phyloP scores from a whole-genome alignment of 768 basidiomycete genomes.

The Exsudoporus frostii region DNA sequence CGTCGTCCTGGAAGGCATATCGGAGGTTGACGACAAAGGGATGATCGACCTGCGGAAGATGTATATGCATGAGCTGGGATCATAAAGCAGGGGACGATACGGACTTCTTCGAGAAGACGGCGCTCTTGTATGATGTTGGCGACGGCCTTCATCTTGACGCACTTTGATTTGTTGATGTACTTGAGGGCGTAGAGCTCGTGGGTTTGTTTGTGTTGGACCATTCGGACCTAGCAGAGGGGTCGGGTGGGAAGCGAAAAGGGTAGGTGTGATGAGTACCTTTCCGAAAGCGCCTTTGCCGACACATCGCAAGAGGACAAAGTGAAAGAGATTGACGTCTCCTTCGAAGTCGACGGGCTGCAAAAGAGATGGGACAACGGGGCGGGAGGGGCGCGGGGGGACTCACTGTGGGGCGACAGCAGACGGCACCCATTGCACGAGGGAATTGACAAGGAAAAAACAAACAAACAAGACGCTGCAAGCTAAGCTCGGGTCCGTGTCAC shows the following conservation, averaged over 20 bases:
- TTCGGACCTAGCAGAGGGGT: constrained; percentile 70
- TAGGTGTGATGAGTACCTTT: constrained; percentile 56
- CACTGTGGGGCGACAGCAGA: constrained; percentile 82
- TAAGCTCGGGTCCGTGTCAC: constrained; percentile 6
- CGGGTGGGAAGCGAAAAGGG: constrained; percentile 11
- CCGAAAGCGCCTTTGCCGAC: constrained; percentile 99
- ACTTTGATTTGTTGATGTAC: constrained; percentile 98
- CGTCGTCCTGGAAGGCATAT: constrained; percentile 97
- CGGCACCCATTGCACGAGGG: constrained; percentile 56
- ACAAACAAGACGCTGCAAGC: constrained; percentile 1
- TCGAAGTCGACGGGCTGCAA: constrained; percentile 90
- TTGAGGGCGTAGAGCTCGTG: constrained; percentile 95
- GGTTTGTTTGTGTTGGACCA: constrained; percentile 99
- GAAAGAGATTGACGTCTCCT: constrained; percentile 93
- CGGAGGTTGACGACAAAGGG: constrained; percentile 93
- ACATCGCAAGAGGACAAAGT: constrained; percentile 90
- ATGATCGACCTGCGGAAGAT: constrained; percentile 75
- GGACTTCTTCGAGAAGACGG: constrained; percentile 89
- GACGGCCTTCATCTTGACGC: constrained; percentile 97
- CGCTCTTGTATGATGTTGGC: constrained; percentile 97
- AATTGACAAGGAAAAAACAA: constrained; percentile 11
- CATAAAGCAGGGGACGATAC: constrained; percentile 9
- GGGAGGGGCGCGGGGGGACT: constrained; percentile 15
- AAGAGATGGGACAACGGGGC: not conserved
- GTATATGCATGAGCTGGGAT: not conserved